phyloP scores from a whole-genome alignment of 306 rosid species.

The Urtica urens region DNA sequence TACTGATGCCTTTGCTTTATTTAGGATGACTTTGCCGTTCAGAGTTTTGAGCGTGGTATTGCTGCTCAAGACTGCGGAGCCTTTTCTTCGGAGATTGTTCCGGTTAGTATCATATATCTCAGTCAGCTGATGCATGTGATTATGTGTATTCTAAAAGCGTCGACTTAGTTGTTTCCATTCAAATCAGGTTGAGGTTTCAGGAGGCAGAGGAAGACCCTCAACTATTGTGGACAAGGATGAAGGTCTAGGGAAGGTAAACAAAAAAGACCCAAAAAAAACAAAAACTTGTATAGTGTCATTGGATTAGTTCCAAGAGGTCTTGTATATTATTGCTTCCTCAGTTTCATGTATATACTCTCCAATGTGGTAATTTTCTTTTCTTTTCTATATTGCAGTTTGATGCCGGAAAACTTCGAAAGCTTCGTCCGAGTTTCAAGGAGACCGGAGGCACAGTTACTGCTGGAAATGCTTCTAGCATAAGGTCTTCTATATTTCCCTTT shows the following conservation, averaged over 20 bases:
- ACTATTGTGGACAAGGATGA: conserved; percentile 72
- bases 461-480: conserved; percentile 98
- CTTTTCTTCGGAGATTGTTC: conserved; percentile 86
- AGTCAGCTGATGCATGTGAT: background rate
- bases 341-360: too few relatives aligned
- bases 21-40: conserved; percentile 72
- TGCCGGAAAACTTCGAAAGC: conserved; percentile 87
- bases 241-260: conserved; percentile 83
- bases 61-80: conserved; percentile 69
- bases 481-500: conserved; percentile 30
- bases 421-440: conserved; percentile 93
- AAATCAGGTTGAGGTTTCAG: conserved; percentile 84
- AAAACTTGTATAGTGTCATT: too few relatives aligned
- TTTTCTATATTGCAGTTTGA: conserved; percentile 57
- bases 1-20: conserved; percentile 18
- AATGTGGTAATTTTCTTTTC: too few relatives aligned
- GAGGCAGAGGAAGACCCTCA: conserved; percentile 94
- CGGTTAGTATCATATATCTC: conserved; percentile 30
- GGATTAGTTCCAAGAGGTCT: too few relatives aligned
- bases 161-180: conserved; percentile 1
- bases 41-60: conserved; percentile 93
- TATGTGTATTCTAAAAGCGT: background rate
- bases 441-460: conserved; percentile 92
- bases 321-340: too few relatives aligned
- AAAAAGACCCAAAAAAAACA: too few relatives aligned